Percentiles rank a stretch among this genome's conserved stretches.
These are phyloP conservation scores for Geotrichum citri-aurantii DNA, from an alignment of 1,139 yeast species.

Conservation along the genomic window DNA sequence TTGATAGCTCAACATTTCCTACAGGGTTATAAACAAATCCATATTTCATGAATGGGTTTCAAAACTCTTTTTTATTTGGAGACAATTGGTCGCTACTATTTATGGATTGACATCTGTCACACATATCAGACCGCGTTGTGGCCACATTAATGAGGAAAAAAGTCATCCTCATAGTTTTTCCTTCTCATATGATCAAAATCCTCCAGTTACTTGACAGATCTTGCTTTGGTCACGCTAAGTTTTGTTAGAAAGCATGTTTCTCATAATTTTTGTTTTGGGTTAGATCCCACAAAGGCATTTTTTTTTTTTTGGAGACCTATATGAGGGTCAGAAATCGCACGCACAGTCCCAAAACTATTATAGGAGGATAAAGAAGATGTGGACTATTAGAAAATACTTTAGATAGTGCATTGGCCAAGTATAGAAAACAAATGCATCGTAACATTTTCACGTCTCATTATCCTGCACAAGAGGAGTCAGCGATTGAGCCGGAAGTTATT, in stretches of 20 bases:
- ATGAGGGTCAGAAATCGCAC: background rate
- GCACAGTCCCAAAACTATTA: background rate
- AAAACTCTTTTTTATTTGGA: background rate
- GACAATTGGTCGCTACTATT: background rate
- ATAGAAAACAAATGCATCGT: background rate
- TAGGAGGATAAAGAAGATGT: background rate
- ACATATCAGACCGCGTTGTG: background rate
- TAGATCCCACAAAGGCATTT: background rate
- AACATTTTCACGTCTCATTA: no score
- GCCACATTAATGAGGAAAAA: background rate
- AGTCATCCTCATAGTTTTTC: background rate
- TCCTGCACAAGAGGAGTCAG: background rate
- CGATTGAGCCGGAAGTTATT: background rate
- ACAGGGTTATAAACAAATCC: background rate
- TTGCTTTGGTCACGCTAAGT: background rate
- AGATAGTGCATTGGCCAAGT: background rate
- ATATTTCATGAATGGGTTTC: background rate
- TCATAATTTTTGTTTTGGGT: background rate
- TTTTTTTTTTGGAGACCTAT: background rate
- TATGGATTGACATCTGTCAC: background rate
- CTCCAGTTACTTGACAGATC: background rate
- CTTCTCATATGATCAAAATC: background rate
- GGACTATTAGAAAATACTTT: background rate
- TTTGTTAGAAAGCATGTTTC: background rate
- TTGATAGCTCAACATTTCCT: background rate